Evolutionary conservation across 306 rosid genomes (phyloP).

Genomic region (Geum urbanum): DNA sequence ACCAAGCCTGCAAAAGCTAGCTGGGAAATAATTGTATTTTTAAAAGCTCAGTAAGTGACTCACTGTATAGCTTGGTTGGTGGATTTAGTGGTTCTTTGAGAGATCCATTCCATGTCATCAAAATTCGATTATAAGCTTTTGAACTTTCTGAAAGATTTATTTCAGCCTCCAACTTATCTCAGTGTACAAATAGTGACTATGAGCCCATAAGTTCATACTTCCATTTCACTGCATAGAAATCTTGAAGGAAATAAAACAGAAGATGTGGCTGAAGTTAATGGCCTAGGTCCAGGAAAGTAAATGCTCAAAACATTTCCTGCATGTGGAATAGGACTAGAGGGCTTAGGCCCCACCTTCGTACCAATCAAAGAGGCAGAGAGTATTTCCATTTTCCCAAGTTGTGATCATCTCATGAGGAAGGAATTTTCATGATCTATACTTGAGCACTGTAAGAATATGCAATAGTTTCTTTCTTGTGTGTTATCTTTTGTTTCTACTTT

Average conservation of each 20-base stretch:
- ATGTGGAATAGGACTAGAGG: not conserved
- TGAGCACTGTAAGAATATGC: not conserved
- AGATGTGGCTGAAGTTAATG: not conserved
- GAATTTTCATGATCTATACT: not conserved
- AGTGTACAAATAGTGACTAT: not conserved
- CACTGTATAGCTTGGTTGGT: not conserved
- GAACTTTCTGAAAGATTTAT: not conserved
- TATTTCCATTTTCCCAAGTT: not conserved
- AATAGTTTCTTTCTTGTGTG: not conserved
- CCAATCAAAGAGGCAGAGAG: too few relatives aligned
- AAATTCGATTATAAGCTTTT: not conserved
- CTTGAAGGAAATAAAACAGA: not conserved
- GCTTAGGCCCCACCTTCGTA: too few relatives aligned
- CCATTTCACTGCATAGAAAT: not conserved
- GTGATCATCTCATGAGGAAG: not conserved
- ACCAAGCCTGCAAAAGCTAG: too few relatives aligned
- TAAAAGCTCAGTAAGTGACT: not conserved
- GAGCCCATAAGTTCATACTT: not conserved
- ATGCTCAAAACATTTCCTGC: not conserved
- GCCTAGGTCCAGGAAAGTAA: conserved; percentile 9
- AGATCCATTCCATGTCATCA: not conserved
- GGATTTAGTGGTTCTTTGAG: not conserved
- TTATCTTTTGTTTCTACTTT: not conserved
- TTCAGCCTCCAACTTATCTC: conserved; percentile 3
- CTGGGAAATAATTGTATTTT: not conserved